Percentiles rank a stretch among this genome's conserved stretches.
phyloP scores from a whole-genome alignment of 768 basidiomycete species.

The Tricholoma furcatifolium region DNA sequence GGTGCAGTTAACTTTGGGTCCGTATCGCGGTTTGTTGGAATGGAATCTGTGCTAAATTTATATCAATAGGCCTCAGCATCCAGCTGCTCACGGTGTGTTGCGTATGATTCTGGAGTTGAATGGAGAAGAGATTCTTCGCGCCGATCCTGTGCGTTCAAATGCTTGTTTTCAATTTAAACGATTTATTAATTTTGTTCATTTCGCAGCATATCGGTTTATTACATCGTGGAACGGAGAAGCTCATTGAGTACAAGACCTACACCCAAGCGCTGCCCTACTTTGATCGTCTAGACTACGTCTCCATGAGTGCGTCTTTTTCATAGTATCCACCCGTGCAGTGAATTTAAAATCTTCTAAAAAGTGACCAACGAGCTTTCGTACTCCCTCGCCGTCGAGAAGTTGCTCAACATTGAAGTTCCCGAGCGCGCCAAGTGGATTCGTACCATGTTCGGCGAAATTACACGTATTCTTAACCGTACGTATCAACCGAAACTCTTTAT shows the following conservation, averaged over 20 bases:
- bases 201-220: slow-evolving; percentile 88
- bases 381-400: slow-evolving; percentile 95
- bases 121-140: slow-evolving; percentile 90
- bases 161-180: background rate
- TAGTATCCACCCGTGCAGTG: slow-evolving; percentile 7
- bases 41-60: background rate
- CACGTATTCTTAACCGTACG: slow-evolving; percentile 90
- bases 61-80: slow-evolving; percentile 82
- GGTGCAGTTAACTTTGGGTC: slow-evolving; percentile 88
- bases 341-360: slow-evolving; percentile 26
- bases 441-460: slow-evolving; percentile 95
- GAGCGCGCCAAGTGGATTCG: slow-evolving; percentile 99
- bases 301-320: slow-evolving; percentile 79
- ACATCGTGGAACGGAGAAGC: slow-evolving; percentile 96
- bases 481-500: slow-evolving; percentile 5
- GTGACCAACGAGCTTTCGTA: slow-evolving; percentile 99
- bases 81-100: slow-evolving; percentile 97
- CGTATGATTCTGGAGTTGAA: slow-evolving; percentile 97
- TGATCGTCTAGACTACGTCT: slow-evolving; percentile 98
- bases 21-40: slow-evolving; percentile 29
- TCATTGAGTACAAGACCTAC: slow-evolving; percentile 99
- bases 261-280: slow-evolving; percentile 98
- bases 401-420: slow-evolving; percentile 95
- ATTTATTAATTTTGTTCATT: slow-evolving; percentile 7
- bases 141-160: slow-evolving; percentile 66